Base-by-base conservation (phyloP, 202 grass and related monocot genomes). In the Musa balbisiana region DNA sequence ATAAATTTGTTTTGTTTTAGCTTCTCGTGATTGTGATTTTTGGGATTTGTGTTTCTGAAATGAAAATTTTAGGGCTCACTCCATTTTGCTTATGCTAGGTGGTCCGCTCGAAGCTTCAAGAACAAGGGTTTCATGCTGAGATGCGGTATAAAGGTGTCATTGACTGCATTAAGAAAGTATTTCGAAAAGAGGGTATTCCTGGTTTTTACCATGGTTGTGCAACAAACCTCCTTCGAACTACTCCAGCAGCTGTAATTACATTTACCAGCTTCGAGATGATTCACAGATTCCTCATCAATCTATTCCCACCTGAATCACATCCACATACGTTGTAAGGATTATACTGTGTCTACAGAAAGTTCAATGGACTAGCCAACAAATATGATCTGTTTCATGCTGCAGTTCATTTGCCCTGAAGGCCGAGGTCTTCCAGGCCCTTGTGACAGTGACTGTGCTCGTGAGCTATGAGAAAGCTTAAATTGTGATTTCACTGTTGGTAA, bases 221-320 rank as follows among this genome's bases (percentile, higher is more conserved):
- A 10, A 93, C 93, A 56, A 97, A 97, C 77, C 80, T 97, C 55
- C 71, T 97, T 73, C 80, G 93, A 55, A 93, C 93, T 53, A 97
- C 93, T 49, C 93, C 93, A 63, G 93, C 90, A 26, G 95, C 95
- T 80, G 95, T 92, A 62, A 95, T 99, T 67, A 99, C 95, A 73
- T 99, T 99, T 80, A 99, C 95, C 55, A 99, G 91, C 78, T 99
- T 95, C 9, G 95, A 99, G 83, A 92, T 99, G 93, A 97, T 97
- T 66, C 93, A 97, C 73, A 85, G 93, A 68, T 91, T 82, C 80
- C 86, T 97, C 75, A 72, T 93, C 8, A 49, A 85, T 62, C 25
- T 91, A 59, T 76, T 82, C 62, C 84, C 90, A 65, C 80, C 82
- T 19, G 84, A 87, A 63, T 73, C 80, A 20, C 90, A 84, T 59